Conservation (phyloP, 75 land plant genomes). For the Cryptomeria japonica region DNA sequence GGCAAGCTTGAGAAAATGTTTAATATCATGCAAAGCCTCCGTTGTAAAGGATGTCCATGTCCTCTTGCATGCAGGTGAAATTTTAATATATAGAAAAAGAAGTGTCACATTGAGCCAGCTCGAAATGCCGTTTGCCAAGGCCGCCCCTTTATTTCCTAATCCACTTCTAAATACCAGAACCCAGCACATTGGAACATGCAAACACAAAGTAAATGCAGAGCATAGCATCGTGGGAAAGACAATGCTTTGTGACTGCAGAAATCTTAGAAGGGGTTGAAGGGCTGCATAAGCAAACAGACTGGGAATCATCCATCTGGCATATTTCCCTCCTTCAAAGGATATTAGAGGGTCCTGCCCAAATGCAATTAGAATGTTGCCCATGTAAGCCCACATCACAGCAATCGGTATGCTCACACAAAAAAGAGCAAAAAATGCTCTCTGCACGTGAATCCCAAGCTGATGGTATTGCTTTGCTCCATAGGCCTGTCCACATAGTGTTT, state of each 20-base stretch:
- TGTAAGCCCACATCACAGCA: constrained; percentile 64
- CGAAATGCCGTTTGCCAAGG: constrained; percentile 61
- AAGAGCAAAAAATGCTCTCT: constrained; percentile 66
- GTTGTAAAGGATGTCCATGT: constrained; percentile 66
- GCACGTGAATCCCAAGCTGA: constrained; percentile 65
- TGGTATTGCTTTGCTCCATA: constrained; percentile 85
- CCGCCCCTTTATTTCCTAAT: constrained; percentile 80
- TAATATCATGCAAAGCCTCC: constrained; percentile 57
- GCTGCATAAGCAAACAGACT: constrained; percentile 59
- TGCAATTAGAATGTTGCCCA: constrained; percentile 40
- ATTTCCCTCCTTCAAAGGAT: constrained; percentile 54
- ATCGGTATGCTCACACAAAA: constrained; percentile 51
- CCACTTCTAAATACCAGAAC: constrained; percentile 58
- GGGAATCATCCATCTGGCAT: constrained; percentile 67
- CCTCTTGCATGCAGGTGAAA: constrained; percentile 53
- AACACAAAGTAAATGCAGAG: constrained; percentile 38
- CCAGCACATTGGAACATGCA: constrained; percentile 76
- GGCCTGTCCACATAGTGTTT: constrained; percentile 85
- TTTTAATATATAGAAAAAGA: constrained; percentile 43
- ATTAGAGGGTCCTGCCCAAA: constrained; percentile 67
- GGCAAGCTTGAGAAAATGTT: constrained; percentile 58
- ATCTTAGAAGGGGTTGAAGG: constrained; percentile 65
- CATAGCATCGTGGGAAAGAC: constrained; percentile 71
- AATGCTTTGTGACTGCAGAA: constrained; percentile 74
- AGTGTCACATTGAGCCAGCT: constrained; percentile 65